Base-by-base conservation (phyloP, 1,139 yeast genomes). In the Sugiyamaella paludigena region DNA sequence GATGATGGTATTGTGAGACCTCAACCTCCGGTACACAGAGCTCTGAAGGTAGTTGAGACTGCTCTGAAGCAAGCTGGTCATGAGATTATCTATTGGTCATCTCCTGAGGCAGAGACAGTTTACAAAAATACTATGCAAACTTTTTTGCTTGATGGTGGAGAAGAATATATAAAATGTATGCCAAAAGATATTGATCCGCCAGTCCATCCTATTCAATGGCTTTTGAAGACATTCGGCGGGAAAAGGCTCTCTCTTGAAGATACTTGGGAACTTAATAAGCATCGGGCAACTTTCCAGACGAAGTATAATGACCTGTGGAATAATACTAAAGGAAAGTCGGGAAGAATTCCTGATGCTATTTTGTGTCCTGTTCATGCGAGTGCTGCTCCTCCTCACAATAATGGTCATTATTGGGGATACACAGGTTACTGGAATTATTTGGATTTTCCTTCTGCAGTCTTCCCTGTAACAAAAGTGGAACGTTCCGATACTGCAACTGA, bases 1-100 rank as follows among this genome's bases (percentile, higher is more conserved):
- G 37, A 41, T n/a, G 54, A 53, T 31, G 54, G 50, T 12, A 39
- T 48, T 16, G 53, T 52, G 37, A 42, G 26, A 36, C 47, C 47
- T 10, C 47, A 43, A 36, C 47, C 47, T 13, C 43, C 47, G 13
- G 36, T 43, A 11, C 35, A 28, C 7, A 42, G 47, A 43, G 47
- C 43, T 9, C 28, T 43, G 15, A 28, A 24, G 19, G 28, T 4
- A 16, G 12, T 28, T n/a, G 45, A 15, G 27, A 15, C 55, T 3
- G 52, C 56, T 24, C 55, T 71, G 15, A 38, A 50, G 11, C 57
- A 50, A 1, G 69, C 66, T 1, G 78, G 77, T 1, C 76, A 75
- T 54, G 72, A 70, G 39, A 66, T 74, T 5, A 65, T 75, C 36
- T 71, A 69, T 19, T 40, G 43, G 43, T 10, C n/a, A 2, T 12